Base-by-base conservation (phyloP, 345 rosid genomes). In the Psidium friedrichsthalianum region DNA sequence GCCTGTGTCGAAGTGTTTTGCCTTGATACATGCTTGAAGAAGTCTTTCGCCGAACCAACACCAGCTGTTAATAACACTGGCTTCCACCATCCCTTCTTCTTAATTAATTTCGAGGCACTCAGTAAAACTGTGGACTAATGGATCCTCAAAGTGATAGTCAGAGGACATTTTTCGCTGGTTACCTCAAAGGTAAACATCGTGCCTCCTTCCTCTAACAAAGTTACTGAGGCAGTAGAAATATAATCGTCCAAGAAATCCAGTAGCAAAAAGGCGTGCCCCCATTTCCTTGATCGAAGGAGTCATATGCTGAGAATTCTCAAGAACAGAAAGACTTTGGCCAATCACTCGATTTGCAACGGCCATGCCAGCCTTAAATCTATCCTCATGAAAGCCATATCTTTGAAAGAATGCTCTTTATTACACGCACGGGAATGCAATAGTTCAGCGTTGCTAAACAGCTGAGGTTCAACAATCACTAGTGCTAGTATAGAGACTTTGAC, bases 61-160 rank as follows among this genome's bases (percentile, higher is more conserved):
- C 94, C 90, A 3, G 98, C 97, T 10, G 98, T 94, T 57, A 93
- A 85, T 74, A 97, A 85, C 90, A 93, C 74, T 44, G 98, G 99
- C 25, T 96, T 95, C 99, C 99, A 97, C 99, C 99, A 95, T 55
- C 99, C 99, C 99, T 96, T 95, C 90, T 89, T 93, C 92, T 92
- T 93, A 25, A 82, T 89, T 85, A 90, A 69, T 84, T 91, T 91
- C 12, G 96, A 87, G 84, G 61, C 76, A 4, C 92, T 82, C 98
- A 95, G 89, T 97, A 95, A 91, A 97, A 95, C 83, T 90, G 95
- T 69, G 98, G 96, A 90, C 86, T 92, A n/a, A 89, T 95, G 96
- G 86, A 97, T 90, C 88, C 88, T 94, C 89, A 97, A 85, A 56
- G 88, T 86, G 86, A 91, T 85, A 87, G 90, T 93, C 82, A 90